Percentiles rank a stretch among this genome's conserved stretches.
phyloP scores from a whole-genome alignment of 768 basidiomycete genomes.

The Chiua virens region DNA sequence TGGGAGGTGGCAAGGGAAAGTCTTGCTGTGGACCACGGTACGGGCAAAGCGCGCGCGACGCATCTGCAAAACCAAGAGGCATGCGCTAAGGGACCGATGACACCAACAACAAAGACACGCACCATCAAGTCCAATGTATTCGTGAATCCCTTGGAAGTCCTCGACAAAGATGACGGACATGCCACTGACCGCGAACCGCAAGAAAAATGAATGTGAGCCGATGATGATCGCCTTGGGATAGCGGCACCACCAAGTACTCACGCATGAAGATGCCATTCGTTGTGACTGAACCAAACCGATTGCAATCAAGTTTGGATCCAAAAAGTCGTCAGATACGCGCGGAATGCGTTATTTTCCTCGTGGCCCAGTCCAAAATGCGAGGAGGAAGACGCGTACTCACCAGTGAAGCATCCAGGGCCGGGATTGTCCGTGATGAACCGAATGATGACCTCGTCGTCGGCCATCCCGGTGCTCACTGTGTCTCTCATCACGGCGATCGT shows the following conservation, averaged over 20 bases:
- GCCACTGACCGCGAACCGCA: not conserved
- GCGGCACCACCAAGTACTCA: no score
- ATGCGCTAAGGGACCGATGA: no score
- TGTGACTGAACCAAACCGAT: conserved; percentile 28
- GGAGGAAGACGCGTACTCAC: conserved; percentile 3
- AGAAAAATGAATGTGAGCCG: not conserved
- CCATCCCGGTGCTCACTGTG: conserved; percentile 36
- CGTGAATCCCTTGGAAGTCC: conserved; percentile 27
- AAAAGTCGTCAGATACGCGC: no score
- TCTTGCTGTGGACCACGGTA: conserved; percentile 3
- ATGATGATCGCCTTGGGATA: no score
- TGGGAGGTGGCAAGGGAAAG: conserved; percentile 10
- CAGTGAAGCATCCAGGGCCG: conserved; percentile 53
- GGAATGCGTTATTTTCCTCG: no score
- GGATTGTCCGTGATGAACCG: conserved; percentile 69
- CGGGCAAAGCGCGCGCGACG: conserved; percentile 3
- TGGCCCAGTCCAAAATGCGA: no score
- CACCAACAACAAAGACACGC: not conserved
- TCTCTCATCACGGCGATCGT: conserved; percentile 51
- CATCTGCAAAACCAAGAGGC: not conserved
- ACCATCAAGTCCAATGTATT: conserved; percentile 36
- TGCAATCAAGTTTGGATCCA: not conserved
- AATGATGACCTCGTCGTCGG: conserved; percentile 47
- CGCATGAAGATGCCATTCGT: conserved; percentile 38
- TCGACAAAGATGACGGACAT: conserved; percentile 15